Evolutionary conservation across 2,329 filamentous ascomycete genomes (phyloP).

Genomic region (Diplodia intermedia): DNA sequence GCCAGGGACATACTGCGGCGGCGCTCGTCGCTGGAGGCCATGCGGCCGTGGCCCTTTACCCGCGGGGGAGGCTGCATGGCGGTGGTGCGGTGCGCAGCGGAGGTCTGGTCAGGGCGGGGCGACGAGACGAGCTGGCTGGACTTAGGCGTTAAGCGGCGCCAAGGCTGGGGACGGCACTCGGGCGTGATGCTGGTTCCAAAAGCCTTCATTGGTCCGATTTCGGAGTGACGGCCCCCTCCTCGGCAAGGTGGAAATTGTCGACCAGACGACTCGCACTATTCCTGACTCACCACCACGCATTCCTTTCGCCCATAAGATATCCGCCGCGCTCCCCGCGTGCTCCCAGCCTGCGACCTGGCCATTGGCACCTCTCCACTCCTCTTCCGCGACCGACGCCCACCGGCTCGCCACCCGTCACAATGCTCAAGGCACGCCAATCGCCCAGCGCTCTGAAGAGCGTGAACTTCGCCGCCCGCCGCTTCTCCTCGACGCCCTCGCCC

Average conservation of each 20-base stretch:
- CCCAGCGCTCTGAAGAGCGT: slow-evolving; percentile 49
- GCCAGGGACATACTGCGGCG: slow-evolving; percentile 38
- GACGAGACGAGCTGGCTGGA: neutral
- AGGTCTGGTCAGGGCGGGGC: neutral
- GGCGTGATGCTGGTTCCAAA: slow-evolving; percentile 12
- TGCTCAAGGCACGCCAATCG: slow-evolving; percentile 45
- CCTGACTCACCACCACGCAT: slow-evolving; percentile 32
- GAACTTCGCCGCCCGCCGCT: slow-evolving; percentile 50
- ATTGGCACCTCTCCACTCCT: slow-evolving; percentile 27
- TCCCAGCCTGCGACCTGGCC: slow-evolving; percentile 15
- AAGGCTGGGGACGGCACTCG: slow-evolving; percentile 5
- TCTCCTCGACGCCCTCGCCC: slow-evolving; percentile 49
- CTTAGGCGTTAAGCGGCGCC: slow-evolving; percentile 14
- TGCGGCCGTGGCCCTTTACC: slow-evolving; percentile 42
- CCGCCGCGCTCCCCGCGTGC: slow-evolving; percentile 7
- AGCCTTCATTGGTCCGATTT: slow-evolving; percentile 19
- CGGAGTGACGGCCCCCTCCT: slow-evolving; percentile 11
- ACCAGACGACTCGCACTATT: slow-evolving; percentile 10
- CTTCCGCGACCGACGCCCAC: slow-evolving; percentile 14
- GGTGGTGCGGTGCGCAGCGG: slow-evolving; percentile 11
- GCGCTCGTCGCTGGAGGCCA: slow-evolving; percentile 42
- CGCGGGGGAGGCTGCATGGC: slow-evolving; percentile 26
- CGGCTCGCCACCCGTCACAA: slow-evolving; percentile 37
- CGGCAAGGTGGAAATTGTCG: slow-evolving; percentile 23
- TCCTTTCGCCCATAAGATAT: slow-evolving; percentile 25